A percentile compares a stretch with the other conserved stretches of the same genome.
These are phyloP conservation scores for Claviceps maximensis DNA, from an alignment of 2,329 filamentous ascomycete species.

Conservation along the genomic window DNA sequence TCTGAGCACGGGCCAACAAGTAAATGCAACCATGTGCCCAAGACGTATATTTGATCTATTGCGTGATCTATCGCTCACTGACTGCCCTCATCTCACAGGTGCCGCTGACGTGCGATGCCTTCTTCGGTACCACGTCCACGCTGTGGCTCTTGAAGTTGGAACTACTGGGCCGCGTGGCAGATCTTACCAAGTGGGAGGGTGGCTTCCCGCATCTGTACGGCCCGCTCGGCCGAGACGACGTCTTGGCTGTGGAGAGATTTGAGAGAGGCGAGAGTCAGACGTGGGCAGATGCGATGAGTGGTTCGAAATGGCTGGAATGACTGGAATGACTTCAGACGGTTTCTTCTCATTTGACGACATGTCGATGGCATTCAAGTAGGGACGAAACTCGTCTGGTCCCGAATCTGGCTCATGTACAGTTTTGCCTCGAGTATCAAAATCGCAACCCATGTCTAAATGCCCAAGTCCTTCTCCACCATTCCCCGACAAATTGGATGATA, in stretches of 20 bases:
- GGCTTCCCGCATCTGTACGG: slow-evolving; percentile 47
- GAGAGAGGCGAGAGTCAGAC: slow-evolving; percentile 26
- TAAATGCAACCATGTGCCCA: slow-evolving; percentile 12
- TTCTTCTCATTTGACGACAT: background rate
- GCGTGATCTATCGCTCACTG: background rate
- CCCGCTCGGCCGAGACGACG: slow-evolving; percentile 39
- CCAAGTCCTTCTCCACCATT: slow-evolving; percentile 78
- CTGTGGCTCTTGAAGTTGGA: slow-evolving; percentile 43
- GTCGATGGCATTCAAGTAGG: background rate
- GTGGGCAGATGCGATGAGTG: slow-evolving; percentile 34
- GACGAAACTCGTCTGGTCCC: background rate
- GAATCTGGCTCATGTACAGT: background rate
- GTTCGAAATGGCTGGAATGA: slow-evolving; percentile 28
- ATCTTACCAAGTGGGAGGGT: slow-evolving; percentile 40
- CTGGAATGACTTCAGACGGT: background rate
- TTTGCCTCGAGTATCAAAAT: background rate
- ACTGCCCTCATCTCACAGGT: slow-evolving; percentile 18
- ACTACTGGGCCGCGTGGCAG: slow-evolving; percentile 31
- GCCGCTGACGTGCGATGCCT: slow-evolving; percentile 30
- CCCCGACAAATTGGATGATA: slow-evolving; percentile 87
- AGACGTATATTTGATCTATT: background rate
- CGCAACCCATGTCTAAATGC: slow-evolving; percentile 15
- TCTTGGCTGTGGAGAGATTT: slow-evolving; percentile 34
- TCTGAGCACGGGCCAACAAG: slow-evolving; percentile 43
- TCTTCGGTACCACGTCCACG: slow-evolving; percentile 24